Percentiles rank a stretch among this genome's conserved stretches.
Conservation (phyloP, 2,329 filamentous ascomycete species). For the Epicoccum sorghinum region DNA sequence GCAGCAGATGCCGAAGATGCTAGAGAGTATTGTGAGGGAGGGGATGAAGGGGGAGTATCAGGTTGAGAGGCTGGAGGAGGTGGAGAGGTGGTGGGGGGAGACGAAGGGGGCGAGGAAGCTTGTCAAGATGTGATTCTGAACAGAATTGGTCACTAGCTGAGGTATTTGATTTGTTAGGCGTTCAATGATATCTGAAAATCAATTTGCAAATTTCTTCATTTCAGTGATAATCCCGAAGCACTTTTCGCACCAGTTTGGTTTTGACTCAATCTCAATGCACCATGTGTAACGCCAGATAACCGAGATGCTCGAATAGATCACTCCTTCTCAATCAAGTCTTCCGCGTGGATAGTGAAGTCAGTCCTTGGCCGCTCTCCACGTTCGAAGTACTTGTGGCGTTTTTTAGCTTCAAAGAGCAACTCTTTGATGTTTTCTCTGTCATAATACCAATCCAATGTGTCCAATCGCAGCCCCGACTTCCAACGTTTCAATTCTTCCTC, state of each 20-base stretch:
- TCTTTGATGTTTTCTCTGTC: neutral
- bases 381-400: neutral
- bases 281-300: too few species aligned
- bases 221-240: too few species aligned
- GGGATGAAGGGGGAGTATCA: neutral
- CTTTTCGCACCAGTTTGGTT: too few species aligned
- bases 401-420: neutral
- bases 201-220: too few species aligned
- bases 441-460: too few species aligned
- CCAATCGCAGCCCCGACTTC: too few species aligned
- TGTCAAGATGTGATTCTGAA: neutral
- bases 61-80: neutral
- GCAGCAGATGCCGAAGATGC: slow-evolving; percentile 1
- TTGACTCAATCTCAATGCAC: too few species aligned
- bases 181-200: too few species aligned
- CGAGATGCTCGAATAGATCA: neutral
- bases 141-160: too few species aligned
- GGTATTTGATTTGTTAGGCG: too few species aligned
- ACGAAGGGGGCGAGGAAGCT: neutral
- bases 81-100: slow-evolving; percentile 1
- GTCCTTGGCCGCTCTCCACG: neutral
- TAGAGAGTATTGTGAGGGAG: neutral
- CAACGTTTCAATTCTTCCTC: neutral
- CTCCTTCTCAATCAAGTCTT: neutral
- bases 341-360: neutral